Evolutionary conservation across 371 early-diverging fungal species (phyloP).

Genomic region (Mucor racemosus): DNA sequence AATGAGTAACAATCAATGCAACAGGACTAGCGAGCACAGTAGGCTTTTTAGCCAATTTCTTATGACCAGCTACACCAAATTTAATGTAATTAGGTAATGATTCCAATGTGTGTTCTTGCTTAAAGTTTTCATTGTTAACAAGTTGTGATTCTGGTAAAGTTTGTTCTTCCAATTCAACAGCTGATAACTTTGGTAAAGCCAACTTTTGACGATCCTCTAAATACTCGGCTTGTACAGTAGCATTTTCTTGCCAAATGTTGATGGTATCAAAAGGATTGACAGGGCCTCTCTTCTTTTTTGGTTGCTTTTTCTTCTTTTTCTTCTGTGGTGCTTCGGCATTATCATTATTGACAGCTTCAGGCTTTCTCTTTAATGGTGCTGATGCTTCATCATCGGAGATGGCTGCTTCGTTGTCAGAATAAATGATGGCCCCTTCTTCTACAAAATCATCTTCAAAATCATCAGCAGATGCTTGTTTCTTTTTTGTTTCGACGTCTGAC

Average conservation of each 20-base stretch:
- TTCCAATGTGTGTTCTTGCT: slow-evolving; percentile 57
- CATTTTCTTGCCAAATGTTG: slow-evolving; percentile 47
- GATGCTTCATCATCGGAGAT: slow-evolving; percentile 31
- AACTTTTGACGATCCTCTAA: slow-evolving; percentile 54
- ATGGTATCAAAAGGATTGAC: slow-evolving; percentile 48
- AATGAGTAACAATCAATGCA: slow-evolving; percentile 73
- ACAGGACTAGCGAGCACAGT: slow-evolving; percentile 63
- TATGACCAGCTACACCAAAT: slow-evolving; percentile 56
- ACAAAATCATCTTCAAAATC: slow-evolving; percentile 72
- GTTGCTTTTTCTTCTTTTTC: slow-evolving; percentile 55
- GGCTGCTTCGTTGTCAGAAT: slow-evolving; percentile 44
- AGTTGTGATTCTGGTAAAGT: slow-evolving; percentile 44
- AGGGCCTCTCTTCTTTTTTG: slow-evolving; percentile 50
- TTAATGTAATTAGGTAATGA: slow-evolving; percentile 63
- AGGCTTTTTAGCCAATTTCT: slow-evolving; percentile 57
- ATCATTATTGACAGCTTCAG: slow-evolving; percentile 21
- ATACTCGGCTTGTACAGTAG: slow-evolving; percentile 46
- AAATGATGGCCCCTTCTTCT: slow-evolving; percentile 49
- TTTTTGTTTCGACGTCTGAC: slow-evolving; percentile 9
- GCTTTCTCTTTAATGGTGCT: slow-evolving; percentile 41
- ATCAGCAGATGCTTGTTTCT: slow-evolving; percentile 54
- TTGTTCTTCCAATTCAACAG: slow-evolving; percentile 59
- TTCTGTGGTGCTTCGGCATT: slow-evolving; percentile 26
- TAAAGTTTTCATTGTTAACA: slow-evolving; percentile 57
- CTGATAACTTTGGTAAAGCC: slow-evolving; percentile 54